Conservation (phyloP, 495 filamentous ascomycete genomes). For the Aspergillus egyptiacus region DNA sequence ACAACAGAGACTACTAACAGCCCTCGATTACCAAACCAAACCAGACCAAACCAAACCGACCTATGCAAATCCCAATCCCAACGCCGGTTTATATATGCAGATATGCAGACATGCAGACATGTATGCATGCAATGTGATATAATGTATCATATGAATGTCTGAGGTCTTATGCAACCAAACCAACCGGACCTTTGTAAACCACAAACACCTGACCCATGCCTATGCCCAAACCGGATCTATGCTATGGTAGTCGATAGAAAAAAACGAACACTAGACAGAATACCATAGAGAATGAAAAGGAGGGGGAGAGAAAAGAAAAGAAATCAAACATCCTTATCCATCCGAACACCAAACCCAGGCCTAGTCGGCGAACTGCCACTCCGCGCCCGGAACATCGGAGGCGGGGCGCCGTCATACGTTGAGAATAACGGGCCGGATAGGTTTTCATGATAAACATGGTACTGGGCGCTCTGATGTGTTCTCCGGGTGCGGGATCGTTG, state of each 20-base stretch:
- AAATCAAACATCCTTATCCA: neutral
- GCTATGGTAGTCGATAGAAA: neutral
- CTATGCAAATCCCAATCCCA: no score
- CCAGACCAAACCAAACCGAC: no score
- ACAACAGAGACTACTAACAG: no score
- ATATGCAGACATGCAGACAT: no score
- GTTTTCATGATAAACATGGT: slow-evolving; percentile 29
- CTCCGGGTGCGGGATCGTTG: slow-evolving; percentile 8
- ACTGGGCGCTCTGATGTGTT: neutral
- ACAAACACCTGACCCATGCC: neutral
- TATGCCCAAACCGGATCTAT: neutral
- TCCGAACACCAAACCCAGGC: neutral
- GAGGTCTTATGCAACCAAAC: neutral
- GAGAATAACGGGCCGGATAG: slow-evolving; percentile 30
- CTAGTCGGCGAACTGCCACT: neutral
- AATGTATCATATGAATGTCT: no score
- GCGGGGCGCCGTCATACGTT: neutral
- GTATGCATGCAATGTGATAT: neutral
- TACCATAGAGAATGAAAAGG: neutral
- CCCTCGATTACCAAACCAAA: no score
- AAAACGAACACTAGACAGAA: neutral
- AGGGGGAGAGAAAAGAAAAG: neutral
- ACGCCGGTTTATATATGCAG: no score
- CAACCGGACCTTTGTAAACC: no score
- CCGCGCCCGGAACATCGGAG: neutral